Evolutionary conservation across 2,329 filamentous ascomycete genomes (phyloP).

Genomic region (Periconia digitata): DNA sequence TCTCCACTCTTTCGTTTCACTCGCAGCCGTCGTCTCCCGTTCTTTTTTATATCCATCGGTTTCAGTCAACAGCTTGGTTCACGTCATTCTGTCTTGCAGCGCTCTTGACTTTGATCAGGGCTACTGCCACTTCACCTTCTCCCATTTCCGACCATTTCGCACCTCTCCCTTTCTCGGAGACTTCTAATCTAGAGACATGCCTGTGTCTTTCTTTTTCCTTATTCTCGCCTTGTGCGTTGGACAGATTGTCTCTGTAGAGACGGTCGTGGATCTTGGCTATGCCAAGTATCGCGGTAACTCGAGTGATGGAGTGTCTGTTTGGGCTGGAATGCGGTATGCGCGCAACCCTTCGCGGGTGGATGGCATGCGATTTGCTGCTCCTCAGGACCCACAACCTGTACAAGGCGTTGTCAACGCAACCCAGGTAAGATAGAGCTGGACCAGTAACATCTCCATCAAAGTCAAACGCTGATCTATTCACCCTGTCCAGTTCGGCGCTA

Average conservation of each 20-base stretch:
- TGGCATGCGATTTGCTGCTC: slow-evolving; percentile 62
- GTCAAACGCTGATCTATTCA: slow-evolving; percentile 14
- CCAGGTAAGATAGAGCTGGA: slow-evolving; percentile 22
- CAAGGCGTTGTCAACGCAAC: slow-evolving; percentile 54
- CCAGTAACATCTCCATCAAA: too few species aligned
- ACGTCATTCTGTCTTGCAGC: background rate
- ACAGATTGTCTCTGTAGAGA: slow-evolving; percentile 36
- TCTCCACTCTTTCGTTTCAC: too few species aligned
- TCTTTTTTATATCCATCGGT: too few species aligned
- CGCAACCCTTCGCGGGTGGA: slow-evolving; percentile 32
- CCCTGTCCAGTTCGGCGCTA: slow-evolving; percentile 30
- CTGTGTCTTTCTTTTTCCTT: slow-evolving; percentile 15
- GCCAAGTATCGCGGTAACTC: slow-evolving; percentile 64
- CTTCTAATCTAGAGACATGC: slow-evolving; percentile 2
- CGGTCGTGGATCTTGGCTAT: slow-evolving; percentile 65
- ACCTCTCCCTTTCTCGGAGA: too few species aligned
- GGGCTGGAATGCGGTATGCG: slow-evolving; percentile 76
- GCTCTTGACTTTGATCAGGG: background rate
- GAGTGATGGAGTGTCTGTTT: slow-evolving; percentile 64
- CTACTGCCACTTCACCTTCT: background rate
- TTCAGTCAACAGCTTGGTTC: too few species aligned
- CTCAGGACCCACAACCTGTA: slow-evolving; percentile 60
- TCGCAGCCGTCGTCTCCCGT: too few species aligned
- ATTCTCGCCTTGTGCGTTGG: slow-evolving; percentile 25
- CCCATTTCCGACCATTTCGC: background rate